Evolutionary conservation across 257 asterid species (phyloP).

Genomic region (Solanum ahanhuiri): DNA sequence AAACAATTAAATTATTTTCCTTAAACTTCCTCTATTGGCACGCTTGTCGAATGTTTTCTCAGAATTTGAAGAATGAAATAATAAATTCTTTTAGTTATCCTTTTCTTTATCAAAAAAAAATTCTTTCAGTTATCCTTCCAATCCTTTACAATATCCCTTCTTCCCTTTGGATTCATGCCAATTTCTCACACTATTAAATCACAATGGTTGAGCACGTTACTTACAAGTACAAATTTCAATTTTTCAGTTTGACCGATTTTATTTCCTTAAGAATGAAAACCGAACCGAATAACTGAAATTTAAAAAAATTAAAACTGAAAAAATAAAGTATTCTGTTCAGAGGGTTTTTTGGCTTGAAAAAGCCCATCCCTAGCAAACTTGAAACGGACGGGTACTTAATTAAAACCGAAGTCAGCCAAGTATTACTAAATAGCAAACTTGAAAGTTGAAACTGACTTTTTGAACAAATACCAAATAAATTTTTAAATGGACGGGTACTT

Average conservation of each 20-base stretch:
- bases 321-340: background rate
- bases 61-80: background rate
- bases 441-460: background rate
- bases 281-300: background rate
- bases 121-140: background rate
- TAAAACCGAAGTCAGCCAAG: background rate
- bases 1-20: background rate
- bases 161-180: background rate
- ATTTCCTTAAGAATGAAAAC: background rate
- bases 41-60: background rate
- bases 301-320: background rate
- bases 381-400: background rate
- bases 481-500: background rate
- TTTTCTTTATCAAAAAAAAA: no score
- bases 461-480: background rate
- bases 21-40: background rate
- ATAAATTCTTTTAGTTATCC: background rate
- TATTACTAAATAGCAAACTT: background rate
- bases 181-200: background rate
- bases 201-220: background rate
- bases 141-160: background rate
- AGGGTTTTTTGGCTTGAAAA: background rate
- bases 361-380: background rate
- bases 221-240: background rate
- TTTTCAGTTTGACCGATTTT: background rate